Conservation (phyloP, 2,329 filamentous ascomycete species). For the Xylariaceae sp. region DNA sequence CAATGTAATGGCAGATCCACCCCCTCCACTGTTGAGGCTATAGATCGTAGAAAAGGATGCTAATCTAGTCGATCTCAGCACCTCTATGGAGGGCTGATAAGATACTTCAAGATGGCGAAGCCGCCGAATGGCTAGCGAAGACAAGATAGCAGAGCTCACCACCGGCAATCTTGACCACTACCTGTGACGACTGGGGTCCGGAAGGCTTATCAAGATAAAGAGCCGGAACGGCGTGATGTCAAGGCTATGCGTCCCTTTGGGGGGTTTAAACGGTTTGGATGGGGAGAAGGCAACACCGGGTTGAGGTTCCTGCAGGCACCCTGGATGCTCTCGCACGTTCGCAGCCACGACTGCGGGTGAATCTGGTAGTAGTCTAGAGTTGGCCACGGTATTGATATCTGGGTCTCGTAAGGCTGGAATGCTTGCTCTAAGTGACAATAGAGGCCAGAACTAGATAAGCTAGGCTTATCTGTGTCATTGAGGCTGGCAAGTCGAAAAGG, state of each 20-base stretch:
- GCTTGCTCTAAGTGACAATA: slow-evolving; percentile 54
- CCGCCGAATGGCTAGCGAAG: slow-evolving; percentile 14
- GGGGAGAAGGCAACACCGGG: slow-evolving; percentile 20
- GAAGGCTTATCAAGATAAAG: slow-evolving; percentile 13
- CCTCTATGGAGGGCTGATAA: slow-evolving; percentile 17
- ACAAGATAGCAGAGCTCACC: neutral
- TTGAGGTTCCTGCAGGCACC: slow-evolving; percentile 25
- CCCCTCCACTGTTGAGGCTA: slow-evolving; percentile 14
- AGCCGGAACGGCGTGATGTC: slow-evolving; percentile 17
- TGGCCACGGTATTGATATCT: slow-evolving; percentile 16
- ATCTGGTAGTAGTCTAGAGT: slow-evolving; percentile 22
- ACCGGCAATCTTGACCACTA: neutral
- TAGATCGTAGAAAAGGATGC: slow-evolving; percentile 9
- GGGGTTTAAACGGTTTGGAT: slow-evolving; percentile 14
- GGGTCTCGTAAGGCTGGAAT: slow-evolving; percentile 28
- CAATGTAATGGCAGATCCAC: slow-evolving; percentile 17
- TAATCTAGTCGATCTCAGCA: slow-evolving; percentile 7
- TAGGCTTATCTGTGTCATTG: slow-evolving; percentile 64
- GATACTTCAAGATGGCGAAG: slow-evolving; percentile 13
- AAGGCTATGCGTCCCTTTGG: slow-evolving; percentile 18
- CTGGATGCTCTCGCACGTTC: slow-evolving; percentile 21
- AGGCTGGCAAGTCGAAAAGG: slow-evolving; percentile 31
- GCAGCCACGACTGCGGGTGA: slow-evolving; percentile 25
- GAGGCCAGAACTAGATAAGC: slow-evolving; percentile 63
- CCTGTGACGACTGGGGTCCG: slow-evolving; percentile 1